Evolutionary conservation across 108 stramenopile species (phyloP).

Genomic region (Parmales sp.): DNA sequence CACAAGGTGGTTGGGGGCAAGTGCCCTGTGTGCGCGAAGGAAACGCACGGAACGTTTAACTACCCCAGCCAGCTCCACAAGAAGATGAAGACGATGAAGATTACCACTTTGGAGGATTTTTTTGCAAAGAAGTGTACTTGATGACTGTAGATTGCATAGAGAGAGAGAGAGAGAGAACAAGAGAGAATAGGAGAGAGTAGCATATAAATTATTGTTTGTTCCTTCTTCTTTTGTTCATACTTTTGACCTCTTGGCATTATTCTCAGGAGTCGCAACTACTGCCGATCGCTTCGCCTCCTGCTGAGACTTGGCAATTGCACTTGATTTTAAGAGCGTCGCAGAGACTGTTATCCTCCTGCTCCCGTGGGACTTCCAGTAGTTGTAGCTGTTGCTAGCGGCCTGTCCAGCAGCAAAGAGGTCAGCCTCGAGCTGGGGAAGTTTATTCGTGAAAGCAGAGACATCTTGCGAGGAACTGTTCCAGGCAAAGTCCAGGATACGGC

Average conservation of each 20-base stretch:
- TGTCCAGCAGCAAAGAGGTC: not conserved
- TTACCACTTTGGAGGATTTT: conserved; percentile 39
- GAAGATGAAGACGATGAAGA: conserved; percentile 51
- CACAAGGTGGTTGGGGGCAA: conserved; percentile 22
- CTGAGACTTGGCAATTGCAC: no score
- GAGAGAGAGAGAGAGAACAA: not conserved
- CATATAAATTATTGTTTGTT: not conserved
- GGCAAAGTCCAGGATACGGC: not conserved
- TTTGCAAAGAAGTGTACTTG: conserved; percentile 2
- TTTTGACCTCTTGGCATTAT: no score
- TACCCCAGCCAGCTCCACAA: conserved; percentile 60
- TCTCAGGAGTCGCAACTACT: no score
- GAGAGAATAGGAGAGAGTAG: not conserved
- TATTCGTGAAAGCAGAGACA: not conserved
- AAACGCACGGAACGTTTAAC: conserved; percentile 79
- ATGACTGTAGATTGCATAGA: not conserved
- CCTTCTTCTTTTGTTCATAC: not conserved
- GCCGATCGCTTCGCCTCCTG: no score
- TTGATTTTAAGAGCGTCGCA: no score
- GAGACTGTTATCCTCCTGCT: not conserved
- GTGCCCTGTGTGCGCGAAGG: conserved; percentile 84
- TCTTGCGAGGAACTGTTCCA: not conserved
- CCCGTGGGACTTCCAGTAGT: not conserved
- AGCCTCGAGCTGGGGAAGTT: not conserved
- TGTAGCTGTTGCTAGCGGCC: not conserved